phyloP scores from a whole-genome alignment of 2,329 filamentous ascomycete genomes.

The Fusarium sp. region DNA sequence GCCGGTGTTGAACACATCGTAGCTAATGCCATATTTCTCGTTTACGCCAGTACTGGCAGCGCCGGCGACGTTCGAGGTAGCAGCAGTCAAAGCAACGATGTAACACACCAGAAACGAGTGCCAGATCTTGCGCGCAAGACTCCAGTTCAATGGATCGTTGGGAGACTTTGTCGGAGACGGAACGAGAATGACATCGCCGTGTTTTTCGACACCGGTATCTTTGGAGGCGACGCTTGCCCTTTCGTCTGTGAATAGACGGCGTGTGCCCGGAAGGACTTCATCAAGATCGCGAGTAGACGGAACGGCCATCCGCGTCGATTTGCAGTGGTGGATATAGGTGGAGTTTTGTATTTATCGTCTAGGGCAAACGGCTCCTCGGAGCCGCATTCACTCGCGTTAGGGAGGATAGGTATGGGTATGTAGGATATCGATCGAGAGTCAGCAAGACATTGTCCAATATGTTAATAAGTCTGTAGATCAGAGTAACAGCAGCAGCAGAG shows the following conservation, averaged over 20 bases:
- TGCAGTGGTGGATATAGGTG: slow-evolving; percentile 1
- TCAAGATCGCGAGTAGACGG: slow-evolving; percentile 32
- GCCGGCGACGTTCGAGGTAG: slow-evolving; percentile 67
- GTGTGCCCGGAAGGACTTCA: slow-evolving; percentile 49
- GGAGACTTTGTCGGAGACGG: slow-evolving; percentile 65
- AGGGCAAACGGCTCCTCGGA: slow-evolving; percentile 37
- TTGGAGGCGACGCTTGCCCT: slow-evolving; percentile 42
- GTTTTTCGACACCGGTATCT: slow-evolving; percentile 45
- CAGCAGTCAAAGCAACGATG: slow-evolving; percentile 66
- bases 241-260: slow-evolving; percentile 47
- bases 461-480: not conserved
- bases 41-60: slow-evolving; percentile 63
- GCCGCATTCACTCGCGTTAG: slow-evolving; percentile 40
- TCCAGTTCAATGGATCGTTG: slow-evolving; percentile 66
- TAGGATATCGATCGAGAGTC: slow-evolving; percentile 34
- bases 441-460: slow-evolving; percentile 34
- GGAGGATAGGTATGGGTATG: slow-evolving; percentile 38
- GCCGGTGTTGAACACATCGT: slow-evolving; percentile 66
- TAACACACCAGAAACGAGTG: slow-evolving; percentile 64
- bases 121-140: slow-evolving; percentile 60
- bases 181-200: slow-evolving; percentile 62
- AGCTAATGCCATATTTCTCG: slow-evolving; percentile 62
- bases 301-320: slow-evolving; percentile 38
- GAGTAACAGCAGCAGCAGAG: not conserved
- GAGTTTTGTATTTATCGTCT: slow-evolving; percentile 18